A percentile compares a stretch with the other conserved stretches of the same genome.
phyloP scores from a whole-genome alignment of 371 early-diverging fungal genomes.

The Mucor velutinosus region DNA sequence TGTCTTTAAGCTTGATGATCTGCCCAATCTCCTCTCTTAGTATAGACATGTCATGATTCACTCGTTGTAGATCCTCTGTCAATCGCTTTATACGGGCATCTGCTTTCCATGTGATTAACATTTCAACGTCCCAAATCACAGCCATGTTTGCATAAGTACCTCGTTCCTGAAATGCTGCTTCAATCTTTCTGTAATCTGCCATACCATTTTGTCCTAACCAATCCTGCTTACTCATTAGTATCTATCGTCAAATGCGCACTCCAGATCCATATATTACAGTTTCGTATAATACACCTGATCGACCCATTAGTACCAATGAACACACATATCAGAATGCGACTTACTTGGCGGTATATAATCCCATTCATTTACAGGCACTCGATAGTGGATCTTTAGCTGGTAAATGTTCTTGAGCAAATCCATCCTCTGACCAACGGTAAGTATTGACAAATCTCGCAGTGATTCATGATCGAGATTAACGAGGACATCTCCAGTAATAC shows the following conservation, averaged over 20 bases:
- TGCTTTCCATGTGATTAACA: slow-evolving; percentile 12
- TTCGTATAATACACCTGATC: slow-evolving; percentile 63
- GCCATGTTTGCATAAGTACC: slow-evolving; percentile 28
- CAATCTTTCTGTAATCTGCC: slow-evolving; percentile 59
- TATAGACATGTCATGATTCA: slow-evolving; percentile 52
- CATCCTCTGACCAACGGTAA: slow-evolving; percentile 87
- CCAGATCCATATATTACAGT: slow-evolving; percentile 42
- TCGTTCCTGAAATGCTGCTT: slow-evolving; percentile 61
- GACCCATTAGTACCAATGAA: not conserved
- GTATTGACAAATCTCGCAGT: slow-evolving; percentile 83
- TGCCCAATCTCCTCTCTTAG: slow-evolving; percentile 61
- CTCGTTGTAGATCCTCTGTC: slow-evolving; percentile 53
- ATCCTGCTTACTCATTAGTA: slow-evolving; percentile 30
- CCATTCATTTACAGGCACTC: slow-evolving; percentile 81
- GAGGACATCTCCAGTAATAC: slow-evolving; percentile 90
- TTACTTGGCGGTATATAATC: slow-evolving; percentile 88
- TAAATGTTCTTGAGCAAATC: slow-evolving; percentile 86
- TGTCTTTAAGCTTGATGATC: slow-evolving; percentile 58
- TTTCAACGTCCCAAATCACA: not conserved
- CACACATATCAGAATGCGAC: slow-evolving; percentile 5
- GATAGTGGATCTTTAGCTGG: slow-evolving; percentile 73
- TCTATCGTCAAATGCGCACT: not conserved
- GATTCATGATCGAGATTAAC: slow-evolving; percentile 89
- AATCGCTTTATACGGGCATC: slow-evolving; percentile 57
- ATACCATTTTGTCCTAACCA: slow-evolving; percentile 54